phyloP scores from a whole-genome alignment of 2,329 filamentous ascomycete genomes.

The Trichoderma koningii region DNA sequence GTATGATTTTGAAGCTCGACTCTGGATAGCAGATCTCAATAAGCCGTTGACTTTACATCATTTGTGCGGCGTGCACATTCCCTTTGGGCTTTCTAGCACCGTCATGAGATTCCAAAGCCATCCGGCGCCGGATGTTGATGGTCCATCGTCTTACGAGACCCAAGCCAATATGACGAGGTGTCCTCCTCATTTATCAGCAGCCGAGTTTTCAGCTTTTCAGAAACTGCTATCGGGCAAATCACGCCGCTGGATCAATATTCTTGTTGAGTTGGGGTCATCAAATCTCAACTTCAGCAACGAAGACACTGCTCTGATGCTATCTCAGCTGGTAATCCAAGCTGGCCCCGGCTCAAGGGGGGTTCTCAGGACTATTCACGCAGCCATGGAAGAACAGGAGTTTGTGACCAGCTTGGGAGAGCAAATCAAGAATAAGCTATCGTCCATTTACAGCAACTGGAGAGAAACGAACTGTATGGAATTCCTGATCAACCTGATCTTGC shows the following conservation, averaged over 20 bases:
- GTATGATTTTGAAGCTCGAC: slow-evolving; percentile 8
- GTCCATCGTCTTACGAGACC: slow-evolving; percentile 52
- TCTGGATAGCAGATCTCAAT: slow-evolving; percentile 22
- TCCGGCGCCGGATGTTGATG: neutral
- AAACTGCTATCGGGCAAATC: slow-evolving; percentile 48
- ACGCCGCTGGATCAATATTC: slow-evolving; percentile 52
- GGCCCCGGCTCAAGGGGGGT: slow-evolving; percentile 47
- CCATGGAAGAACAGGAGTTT: slow-evolving; percentile 55
- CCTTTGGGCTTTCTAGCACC: slow-evolving; percentile 6
- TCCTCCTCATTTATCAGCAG: slow-evolving; percentile 47
- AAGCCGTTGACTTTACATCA: slow-evolving; percentile 49
- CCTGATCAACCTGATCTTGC: slow-evolving; percentile 53
- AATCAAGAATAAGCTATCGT: slow-evolving; percentile 46
- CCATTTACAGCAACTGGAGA: slow-evolving; percentile 58
- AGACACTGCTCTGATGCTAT: slow-evolving; percentile 50
- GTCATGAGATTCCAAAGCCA: neutral
- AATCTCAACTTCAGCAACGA: slow-evolving; percentile 57
- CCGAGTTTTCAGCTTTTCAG: slow-evolving; percentile 58
- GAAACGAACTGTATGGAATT: slow-evolving; percentile 61
- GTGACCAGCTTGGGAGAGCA: slow-evolving; percentile 51
- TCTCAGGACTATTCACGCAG: slow-evolving; percentile 42
- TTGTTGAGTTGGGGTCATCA: slow-evolving; percentile 54
- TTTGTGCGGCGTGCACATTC: slow-evolving; percentile 39
- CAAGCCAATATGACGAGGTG: slow-evolving; percentile 53
- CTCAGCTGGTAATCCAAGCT: slow-evolving; percentile 55